Conservation (phyloP, 2,329 filamentous ascomycete species). For the Diaporthe eres region DNA sequence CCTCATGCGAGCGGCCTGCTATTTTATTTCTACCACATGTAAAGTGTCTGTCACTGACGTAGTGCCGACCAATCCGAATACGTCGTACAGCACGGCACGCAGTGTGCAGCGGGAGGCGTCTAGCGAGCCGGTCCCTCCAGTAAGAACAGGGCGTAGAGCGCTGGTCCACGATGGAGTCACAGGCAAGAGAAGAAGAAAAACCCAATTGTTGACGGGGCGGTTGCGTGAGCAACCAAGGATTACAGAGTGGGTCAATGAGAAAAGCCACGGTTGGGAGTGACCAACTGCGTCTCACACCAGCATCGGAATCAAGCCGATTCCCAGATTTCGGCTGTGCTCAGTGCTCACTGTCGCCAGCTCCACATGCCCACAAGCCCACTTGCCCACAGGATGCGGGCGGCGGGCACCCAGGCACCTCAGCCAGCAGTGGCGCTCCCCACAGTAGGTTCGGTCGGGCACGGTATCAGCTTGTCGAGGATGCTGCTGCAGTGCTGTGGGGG, state of each 20-base stretch:
- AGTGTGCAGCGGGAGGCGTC: neutral
- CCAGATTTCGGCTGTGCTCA: conserved; percentile 19
- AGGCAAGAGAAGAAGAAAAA: neutral
- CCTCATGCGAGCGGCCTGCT: conserved; percentile 29
- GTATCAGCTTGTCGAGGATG: conserved; percentile 28
- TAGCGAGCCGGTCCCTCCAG: neutral
- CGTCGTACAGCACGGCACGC: neutral
- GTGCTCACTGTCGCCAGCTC: neutral
- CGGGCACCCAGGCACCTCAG: conserved; percentile 5
- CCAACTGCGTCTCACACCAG: conserved; percentile 22
- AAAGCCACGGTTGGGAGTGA: conserved; percentile 11
- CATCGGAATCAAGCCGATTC: conserved; percentile 31
- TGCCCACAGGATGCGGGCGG: conserved; percentile 7
- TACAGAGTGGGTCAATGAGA: neutral
- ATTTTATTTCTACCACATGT: conserved; percentile 26
- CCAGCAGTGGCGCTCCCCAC: conserved; percentile 21
- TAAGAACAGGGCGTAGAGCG: neutral
- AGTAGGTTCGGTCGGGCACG: conserved; percentile 15
- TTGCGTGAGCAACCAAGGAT: conserved; percentile 30
- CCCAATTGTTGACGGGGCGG: conserved; percentile 28
- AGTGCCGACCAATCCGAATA: conserved; percentile 15
- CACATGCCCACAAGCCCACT: conserved; percentile 10
- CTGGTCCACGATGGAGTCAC: conserved; percentile 27
- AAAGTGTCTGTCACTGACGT: conserved; percentile 20
- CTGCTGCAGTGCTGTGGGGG: neutral